These are phyloP conservation scores for Avena eriantha DNA, from an alignment of 176 grass and related monocot genomes.

Conservation along the genomic window DNA sequence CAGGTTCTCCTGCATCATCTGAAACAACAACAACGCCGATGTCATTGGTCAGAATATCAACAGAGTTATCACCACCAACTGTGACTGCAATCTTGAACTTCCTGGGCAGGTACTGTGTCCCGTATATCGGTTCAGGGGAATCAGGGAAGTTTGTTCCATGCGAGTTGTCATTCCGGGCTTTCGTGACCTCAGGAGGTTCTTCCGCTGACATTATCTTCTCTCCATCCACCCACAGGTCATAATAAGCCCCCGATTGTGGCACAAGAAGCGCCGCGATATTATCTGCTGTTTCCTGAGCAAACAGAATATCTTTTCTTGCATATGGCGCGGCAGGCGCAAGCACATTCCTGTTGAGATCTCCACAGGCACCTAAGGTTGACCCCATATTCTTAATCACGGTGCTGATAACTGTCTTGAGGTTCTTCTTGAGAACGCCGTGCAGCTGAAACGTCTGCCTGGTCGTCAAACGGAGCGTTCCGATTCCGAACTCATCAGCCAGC, in stretches of 20 bases:
- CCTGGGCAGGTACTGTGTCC: slow-evolving; percentile 93
- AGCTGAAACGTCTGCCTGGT: slow-evolving; percentile 98
- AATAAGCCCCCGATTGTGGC: slow-evolving; percentile 92
- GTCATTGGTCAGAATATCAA: slow-evolving; percentile 98
- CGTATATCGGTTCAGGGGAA: slow-evolving; percentile 94
- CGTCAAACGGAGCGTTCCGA: slow-evolving; percentile 90
- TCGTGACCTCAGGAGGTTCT: slow-evolving; percentile 83
- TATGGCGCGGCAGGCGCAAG: slow-evolving; percentile 94
- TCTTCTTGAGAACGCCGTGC: slow-evolving; percentile 94
- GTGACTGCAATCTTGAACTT: slow-evolving; percentile 98
- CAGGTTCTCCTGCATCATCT: slow-evolving; percentile 78
- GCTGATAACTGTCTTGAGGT: slow-evolving; percentile 83
- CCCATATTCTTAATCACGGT: slow-evolving; percentile 97
- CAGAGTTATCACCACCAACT: slow-evolving; percentile 83
- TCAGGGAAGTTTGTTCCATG: slow-evolving; percentile 87
- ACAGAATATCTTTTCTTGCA: slow-evolving; percentile 68
- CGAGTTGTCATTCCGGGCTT: slow-evolving; percentile 91
- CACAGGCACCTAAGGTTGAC: slow-evolving; percentile 91
- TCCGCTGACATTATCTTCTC: slow-evolving; percentile 98
- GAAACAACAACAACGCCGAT: slow-evolving; percentile 93
- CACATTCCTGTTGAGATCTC: slow-evolving; percentile 97
- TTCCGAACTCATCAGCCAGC: slow-evolving; percentile 90
- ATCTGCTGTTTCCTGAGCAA: slow-evolving; percentile 90
- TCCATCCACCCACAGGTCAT: slow-evolving; percentile 98
- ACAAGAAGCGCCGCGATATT: slow-evolving; percentile 89